Evolutionary conservation across 495 filamentous ascomycete genomes (phyloP), one percentile per base, ranked within the genome.

Genomic region (Parmelia sp.): DNA sequence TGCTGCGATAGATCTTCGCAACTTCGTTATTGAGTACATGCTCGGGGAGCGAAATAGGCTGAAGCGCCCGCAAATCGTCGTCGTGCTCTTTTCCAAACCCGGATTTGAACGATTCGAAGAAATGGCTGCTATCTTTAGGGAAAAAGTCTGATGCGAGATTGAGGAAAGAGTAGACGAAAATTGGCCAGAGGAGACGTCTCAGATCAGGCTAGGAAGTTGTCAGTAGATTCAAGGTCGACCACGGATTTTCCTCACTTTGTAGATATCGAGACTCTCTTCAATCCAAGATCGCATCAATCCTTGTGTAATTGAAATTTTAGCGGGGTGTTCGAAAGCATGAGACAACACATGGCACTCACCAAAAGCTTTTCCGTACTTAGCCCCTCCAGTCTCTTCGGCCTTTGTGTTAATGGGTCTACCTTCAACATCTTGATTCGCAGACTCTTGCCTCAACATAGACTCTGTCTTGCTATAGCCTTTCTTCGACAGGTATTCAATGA

Each of bases 381-480:
- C 81, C 19, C 87, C 86, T 8, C 88, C 88, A 66, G 80, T 74
- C 59, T 95, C 90, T 35, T 88, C 89, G 37, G 80, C 74, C 25
- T 77, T 76, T 6, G 71, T 66, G 15, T 77, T 78, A n/a, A 91
- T 79, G 11, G 89, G 88, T 51, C 83, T 79, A 37, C 90, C 90
- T 68, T 93, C 88, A 47, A 86, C 84, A 63, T 91, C 90, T 55
- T 89, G 80, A 66, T 88, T 83, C 4, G 84, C 84, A n/a, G 92
- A 95, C 71, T 98, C 94, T 74, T 90, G 86, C 19, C 95, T 86
- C 53, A 98, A 88, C 78, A 91, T 92, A 19, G 93, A 90, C 71
- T 98, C 94, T 1, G 94, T 97, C 29, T 88, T 86, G 56, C 83
- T 90, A 73, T 97, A 98, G 2, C 94, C 94, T 71, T 97, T 97